phyloP scores from a whole-genome alignment of 257 asterid species.

The Forsythia suspensa region DNA sequence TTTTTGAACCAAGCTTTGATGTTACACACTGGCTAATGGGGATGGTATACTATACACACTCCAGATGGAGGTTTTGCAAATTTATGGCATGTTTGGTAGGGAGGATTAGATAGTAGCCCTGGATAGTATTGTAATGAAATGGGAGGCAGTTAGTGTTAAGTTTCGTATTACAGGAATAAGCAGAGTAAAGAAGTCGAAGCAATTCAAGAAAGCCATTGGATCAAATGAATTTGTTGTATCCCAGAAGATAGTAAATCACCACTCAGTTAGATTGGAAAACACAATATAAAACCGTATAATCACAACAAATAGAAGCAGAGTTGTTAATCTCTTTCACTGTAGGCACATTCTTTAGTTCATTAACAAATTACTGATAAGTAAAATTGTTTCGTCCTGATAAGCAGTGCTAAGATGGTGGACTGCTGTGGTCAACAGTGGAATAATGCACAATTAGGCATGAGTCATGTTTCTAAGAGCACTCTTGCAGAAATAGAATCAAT shows the following conservation, averaged over 20 bases:
- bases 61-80: not conserved
- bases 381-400: constrained; percentile 9
- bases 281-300: not conserved
- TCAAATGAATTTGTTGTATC: not conserved
- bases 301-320: no score
- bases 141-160: no score
- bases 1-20: not conserved
- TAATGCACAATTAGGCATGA: constrained; percentile 37
- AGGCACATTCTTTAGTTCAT: not conserved
- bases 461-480: constrained; percentile 33
- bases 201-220: not conserved
- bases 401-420: constrained; percentile 54
- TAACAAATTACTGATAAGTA: not conserved
- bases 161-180: not conserved
- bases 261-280: not conserved
- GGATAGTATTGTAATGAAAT: not conserved
- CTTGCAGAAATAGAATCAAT: constrained; percentile 41
- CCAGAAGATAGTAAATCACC: not conserved
- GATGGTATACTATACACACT: not conserved
- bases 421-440: constrained; percentile 49
- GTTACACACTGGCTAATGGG: not conserved
- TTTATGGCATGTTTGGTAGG: not conserved
- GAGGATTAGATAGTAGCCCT: not conserved
- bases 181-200: not conserved
- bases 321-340: not conserved